Evolutionary conservation across 306 rosid genomes (phyloP).

Genomic region (Corylus heterophylla): DNA sequence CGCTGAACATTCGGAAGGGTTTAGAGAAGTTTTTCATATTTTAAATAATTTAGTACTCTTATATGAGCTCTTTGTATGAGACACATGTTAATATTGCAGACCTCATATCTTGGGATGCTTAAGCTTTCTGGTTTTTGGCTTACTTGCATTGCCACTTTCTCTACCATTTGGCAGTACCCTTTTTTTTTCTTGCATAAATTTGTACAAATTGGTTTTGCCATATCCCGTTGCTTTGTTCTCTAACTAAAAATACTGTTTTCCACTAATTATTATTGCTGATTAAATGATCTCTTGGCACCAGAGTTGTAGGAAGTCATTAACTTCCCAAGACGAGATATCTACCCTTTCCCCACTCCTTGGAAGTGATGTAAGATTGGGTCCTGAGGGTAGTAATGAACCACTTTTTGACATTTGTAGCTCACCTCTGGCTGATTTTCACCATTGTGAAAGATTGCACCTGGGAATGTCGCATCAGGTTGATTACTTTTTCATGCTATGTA

Average conservation of each 20-base stretch:
- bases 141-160: not conserved
- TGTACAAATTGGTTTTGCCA: conserved; percentile 5
- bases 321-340: conserved; percentile 48
- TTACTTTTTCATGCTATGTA: not conserved
- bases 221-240: not conserved
- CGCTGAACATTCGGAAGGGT: too few species aligned
- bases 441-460: conserved; percentile 70
- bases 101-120: conserved; percentile 20
- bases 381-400: conserved; percentile 47
- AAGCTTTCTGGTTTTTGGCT: not conserved
- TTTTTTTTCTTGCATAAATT: not conserved
- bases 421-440: conserved; percentile 79
- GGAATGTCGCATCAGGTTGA: conserved; percentile 61
- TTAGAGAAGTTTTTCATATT: too few species aligned
- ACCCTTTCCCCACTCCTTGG: conserved; percentile 30
- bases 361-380: conserved; percentile 61
- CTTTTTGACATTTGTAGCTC: conserved; percentile 56
- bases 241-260: conserved; percentile 11
- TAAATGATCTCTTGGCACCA: conserved; percentile 39
- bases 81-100: conserved; percentile 11
- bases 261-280: conserved; percentile 11
- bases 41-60: conserved; percentile 4
- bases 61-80: not conserved
- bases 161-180: not conserved
- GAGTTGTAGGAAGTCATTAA: conserved; percentile 45